A percentile compares a stretch with the other conserved stretches of the same genome.
phyloP scores from a whole-genome alignment of 2,329 filamentous ascomycete species.

The Metarhizium anisopliae region DNA sequence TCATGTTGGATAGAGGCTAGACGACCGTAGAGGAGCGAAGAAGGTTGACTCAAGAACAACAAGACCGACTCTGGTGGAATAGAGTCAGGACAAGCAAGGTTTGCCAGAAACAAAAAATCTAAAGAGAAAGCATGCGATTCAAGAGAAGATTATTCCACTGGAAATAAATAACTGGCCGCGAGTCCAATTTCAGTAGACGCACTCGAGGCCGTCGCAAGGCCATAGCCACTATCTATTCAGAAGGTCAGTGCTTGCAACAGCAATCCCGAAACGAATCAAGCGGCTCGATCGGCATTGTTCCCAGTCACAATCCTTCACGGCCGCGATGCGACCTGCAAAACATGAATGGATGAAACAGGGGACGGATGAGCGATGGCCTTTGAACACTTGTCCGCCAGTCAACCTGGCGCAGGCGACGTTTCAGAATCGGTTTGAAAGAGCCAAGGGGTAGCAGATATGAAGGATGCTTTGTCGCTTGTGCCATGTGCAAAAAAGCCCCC shows the following conservation, averaged over 20 bases:
- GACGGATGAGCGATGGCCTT: not conserved
- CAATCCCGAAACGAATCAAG: not conserved
- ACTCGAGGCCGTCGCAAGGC: not conserved
- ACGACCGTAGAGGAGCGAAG: no score
- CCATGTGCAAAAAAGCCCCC: not conserved
- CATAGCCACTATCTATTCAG: not conserved
- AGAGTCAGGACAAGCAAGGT: no score
- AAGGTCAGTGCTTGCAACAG: not conserved
- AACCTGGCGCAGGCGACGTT: not conserved
- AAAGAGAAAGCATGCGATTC: no score
- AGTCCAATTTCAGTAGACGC: not conserved
- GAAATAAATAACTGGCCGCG: no score
- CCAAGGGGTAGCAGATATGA: not conserved
- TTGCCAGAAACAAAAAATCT: no score
- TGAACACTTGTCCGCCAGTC: not conserved
- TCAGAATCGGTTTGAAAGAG: not conserved
- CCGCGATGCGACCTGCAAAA: not conserved
- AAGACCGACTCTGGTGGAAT: no score
- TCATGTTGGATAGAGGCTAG: conserved; percentile 12
- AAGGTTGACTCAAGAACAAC: no score
- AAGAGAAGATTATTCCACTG: no score
- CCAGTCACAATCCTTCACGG: not conserved
- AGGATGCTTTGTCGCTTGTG: not conserved
- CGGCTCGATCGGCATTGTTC: not conserved
- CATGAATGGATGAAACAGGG: not conserved